Evolutionary conservation across 2,329 filamentous ascomycete species (phyloP).

Genomic region (Pseudocercospora fuligena): DNA sequence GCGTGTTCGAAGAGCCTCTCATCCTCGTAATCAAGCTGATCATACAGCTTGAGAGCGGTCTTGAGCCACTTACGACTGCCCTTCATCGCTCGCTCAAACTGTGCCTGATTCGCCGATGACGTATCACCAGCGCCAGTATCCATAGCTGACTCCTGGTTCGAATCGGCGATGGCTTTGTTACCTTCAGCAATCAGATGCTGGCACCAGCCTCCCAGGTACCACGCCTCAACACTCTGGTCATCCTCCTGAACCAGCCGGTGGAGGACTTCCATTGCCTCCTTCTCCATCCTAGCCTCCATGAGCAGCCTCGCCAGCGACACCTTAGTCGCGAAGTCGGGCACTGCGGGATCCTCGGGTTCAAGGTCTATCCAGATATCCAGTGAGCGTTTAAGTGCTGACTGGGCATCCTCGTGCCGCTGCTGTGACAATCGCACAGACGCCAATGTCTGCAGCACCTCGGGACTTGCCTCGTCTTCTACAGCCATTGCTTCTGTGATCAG

Average conservation of each 20-base stretch:
- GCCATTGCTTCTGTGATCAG: constrained; percentile 89
- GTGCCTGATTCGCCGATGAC: constrained; percentile 52
- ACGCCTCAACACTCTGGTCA: constrained; percentile 91
- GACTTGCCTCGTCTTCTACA: constrained; percentile 72
- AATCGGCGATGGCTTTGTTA: constrained; percentile 47
- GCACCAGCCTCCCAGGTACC: constrained; percentile 97
- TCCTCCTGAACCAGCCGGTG: constrained; percentile 86
- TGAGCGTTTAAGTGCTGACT: constrained; percentile 76
- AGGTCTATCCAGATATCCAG: constrained; percentile 83
- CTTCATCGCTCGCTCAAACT: constrained; percentile 58
- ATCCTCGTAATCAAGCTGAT: constrained; percentile 81
- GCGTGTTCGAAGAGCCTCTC: constrained; percentile 77
- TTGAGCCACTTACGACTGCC: constrained; percentile 82
- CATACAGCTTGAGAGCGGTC: constrained; percentile 79
- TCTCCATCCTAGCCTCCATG: constrained; percentile 87
- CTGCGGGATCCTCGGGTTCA: constrained; percentile 69
- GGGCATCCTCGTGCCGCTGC: constrained; percentile 75
- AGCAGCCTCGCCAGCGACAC: constrained; percentile 83
- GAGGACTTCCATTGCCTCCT: constrained; percentile 81
- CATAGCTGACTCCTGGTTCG: constrained; percentile 28
- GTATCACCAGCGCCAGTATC: constrained; percentile 38
- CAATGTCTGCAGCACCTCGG: constrained; percentile 93
- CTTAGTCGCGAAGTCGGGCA: constrained; percentile 85
- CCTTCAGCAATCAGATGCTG: constrained; percentile 78
- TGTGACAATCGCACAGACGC: constrained; percentile 95